phyloP scores from a whole-genome alignment of 2,329 filamentous ascomycete genomes.

The Epichloe sibirici region DNA sequence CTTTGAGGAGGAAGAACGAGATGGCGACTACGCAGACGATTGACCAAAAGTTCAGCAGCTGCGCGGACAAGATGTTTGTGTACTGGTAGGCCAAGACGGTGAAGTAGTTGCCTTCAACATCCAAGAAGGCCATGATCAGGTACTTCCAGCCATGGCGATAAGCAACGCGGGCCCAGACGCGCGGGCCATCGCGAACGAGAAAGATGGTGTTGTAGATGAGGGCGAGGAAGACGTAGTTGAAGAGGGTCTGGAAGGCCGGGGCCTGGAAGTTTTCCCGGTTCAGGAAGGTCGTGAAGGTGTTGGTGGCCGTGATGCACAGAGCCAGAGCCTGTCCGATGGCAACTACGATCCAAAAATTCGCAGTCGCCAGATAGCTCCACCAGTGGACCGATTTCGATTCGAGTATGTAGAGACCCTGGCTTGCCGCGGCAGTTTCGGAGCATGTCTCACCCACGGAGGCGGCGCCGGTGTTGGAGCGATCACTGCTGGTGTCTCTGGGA shows the following conservation, averaged over 20 bases:
- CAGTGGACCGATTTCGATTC: constrained; percentile 42
- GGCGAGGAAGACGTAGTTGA: constrained; percentile 82
- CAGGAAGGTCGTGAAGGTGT: constrained; percentile 77
- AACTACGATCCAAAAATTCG: constrained; percentile 80
- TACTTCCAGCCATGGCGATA: constrained; percentile 80
- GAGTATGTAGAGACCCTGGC: constrained; percentile 40
- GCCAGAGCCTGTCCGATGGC: constrained; percentile 71
- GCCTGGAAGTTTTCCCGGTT: constrained; percentile 57
- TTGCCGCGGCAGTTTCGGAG: constrained; percentile 25
- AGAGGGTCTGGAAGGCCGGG: constrained; percentile 89
- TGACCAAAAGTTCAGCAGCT: constrained; percentile 97
- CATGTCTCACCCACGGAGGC: constrained; percentile 6
- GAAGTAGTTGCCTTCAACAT: constrained; percentile 97
- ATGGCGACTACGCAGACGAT: constrained; percentile 84
- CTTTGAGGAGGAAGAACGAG: constrained; percentile 69
- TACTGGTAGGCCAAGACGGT: constrained; percentile 87
- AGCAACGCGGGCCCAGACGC: constrained; percentile 53
- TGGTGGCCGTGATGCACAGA: constrained; percentile 83
- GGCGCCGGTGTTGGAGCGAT: constrained; percentile 1
- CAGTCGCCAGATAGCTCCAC: constrained; percentile 68
- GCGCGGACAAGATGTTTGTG: constrained; percentile 83
- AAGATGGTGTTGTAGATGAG: constrained; percentile 72
- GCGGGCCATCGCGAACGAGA: constrained; percentile 65
- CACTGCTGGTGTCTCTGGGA: constrained; percentile 8
- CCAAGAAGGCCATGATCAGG: constrained; percentile 80